phyloP scores from a whole-genome alignment of 2,329 filamentous ascomycete genomes.

The Diaporthe batatas region DNA sequence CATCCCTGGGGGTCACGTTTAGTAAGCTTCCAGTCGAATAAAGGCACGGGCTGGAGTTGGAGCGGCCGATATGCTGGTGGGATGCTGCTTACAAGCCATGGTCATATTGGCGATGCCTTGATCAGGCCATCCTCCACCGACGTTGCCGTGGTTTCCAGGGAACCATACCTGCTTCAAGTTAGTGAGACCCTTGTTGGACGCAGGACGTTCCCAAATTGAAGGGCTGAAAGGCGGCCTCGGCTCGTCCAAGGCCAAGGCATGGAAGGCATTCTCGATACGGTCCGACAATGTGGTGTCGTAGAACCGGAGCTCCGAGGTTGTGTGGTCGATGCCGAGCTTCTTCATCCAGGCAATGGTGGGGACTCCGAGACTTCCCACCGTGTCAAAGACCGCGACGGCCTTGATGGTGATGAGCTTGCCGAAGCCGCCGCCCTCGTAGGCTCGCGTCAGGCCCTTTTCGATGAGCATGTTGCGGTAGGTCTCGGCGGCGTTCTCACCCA shows the following conservation, averaged over 20 bases:
- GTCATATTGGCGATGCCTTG: conserved; percentile 57
- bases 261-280: conserved; percentile 69
- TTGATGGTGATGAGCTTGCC: conserved; percentile 62
- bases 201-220: conserved; percentile 65
- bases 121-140: conserved; percentile 75
- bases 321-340: conserved; percentile 60
- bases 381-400: conserved; percentile 66
- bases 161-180: conserved; percentile 73
- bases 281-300: conserved; percentile 67
- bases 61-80: too few relatives aligned
- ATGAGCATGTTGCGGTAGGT: conserved; percentile 61
- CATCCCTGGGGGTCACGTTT: conserved; percentile 58
- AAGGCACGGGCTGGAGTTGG: conserved; percentile 49
- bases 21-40: background rate
- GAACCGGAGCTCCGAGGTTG: conserved; percentile 63
- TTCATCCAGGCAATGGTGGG: conserved; percentile 61
- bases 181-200: conserved; percentile 54
- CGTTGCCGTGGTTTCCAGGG: conserved; percentile 77
- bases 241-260: conserved; percentile 71
- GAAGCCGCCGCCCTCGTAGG: conserved; percentile 52
- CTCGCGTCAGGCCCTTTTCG: conserved; percentile 57
- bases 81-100: conserved; percentile 51
- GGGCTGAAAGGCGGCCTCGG: conserved; percentile 67
- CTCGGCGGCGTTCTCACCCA: conserved; percentile 56
- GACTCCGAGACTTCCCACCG: conserved; percentile 62